Evolutionary conservation across 1,284 basidiomycete genomes (phyloP).

Genomic region (Trichosporon coremiiforme): DNA sequence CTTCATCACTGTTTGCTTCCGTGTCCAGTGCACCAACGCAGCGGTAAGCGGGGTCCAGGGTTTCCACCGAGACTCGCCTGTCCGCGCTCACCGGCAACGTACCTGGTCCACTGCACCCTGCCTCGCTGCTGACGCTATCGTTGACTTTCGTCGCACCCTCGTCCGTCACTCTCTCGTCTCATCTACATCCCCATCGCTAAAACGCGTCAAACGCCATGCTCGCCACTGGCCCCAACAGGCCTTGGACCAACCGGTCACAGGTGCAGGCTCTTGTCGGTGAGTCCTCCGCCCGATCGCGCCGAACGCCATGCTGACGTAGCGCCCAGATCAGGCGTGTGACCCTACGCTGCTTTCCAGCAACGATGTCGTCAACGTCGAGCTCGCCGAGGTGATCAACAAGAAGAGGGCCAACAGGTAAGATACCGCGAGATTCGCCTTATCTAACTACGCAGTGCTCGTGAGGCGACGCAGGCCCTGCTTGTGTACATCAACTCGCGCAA

Average conservation of each 20-base stretch:
- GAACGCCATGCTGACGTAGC: constrained; percentile 17
- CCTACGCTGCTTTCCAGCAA: constrained; percentile 85
- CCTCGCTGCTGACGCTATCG: constrained; percentile 13
- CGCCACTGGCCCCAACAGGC: constrained; percentile 34
- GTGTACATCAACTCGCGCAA: constrained; percentile 54
- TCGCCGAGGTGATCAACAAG: constrained; percentile 87
- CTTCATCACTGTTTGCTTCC: constrained; percentile 5
- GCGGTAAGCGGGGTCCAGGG: constrained; percentile 1
- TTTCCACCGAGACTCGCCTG: background rate
- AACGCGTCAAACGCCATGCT: constrained; percentile 34
- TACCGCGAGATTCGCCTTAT: background rate
- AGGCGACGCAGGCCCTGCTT: constrained; percentile 60
- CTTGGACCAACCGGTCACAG: constrained; percentile 49
- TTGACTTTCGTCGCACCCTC: background rate
- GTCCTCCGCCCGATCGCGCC: constrained; percentile 25
- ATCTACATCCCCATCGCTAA: background rate
- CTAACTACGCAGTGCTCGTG: constrained; percentile 38
- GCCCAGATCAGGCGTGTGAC: constrained; percentile 75
- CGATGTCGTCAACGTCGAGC: constrained; percentile 87
- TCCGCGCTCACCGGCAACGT: constrained; percentile 4
- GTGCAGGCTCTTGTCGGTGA: constrained; percentile 54
- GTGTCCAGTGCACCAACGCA: background rate
- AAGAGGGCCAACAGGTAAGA: constrained; percentile 96
- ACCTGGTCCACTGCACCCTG: background rate
- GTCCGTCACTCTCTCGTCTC: background rate